A percentile compares a stretch with the other conserved stretches of the same genome.
Conservation (phyloP, 2,329 filamentous ascomycete genomes). For the Venturiaceae sp. region DNA sequence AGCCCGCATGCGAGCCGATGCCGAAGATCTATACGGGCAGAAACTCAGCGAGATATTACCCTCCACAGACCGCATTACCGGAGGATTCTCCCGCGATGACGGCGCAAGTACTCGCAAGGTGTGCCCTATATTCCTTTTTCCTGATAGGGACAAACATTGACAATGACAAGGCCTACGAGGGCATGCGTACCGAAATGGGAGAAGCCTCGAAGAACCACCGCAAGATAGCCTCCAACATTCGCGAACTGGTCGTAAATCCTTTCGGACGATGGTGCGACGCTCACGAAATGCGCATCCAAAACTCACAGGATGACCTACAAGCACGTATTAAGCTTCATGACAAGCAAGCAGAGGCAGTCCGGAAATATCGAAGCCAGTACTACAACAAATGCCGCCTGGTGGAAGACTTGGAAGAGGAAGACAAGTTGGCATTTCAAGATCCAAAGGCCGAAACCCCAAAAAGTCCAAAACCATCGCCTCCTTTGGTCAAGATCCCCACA, state of each 20-base stretch:
- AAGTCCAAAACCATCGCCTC: slow-evolving; percentile 8
- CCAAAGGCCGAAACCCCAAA: slow-evolving; percentile 50
- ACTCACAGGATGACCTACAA: slow-evolving; percentile 92
- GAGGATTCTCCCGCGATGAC: slow-evolving; percentile 84
- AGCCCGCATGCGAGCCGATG: slow-evolving; percentile 88
- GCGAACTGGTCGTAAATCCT: slow-evolving; percentile 87
- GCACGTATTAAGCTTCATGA: slow-evolving; percentile 84
- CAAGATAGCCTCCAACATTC: slow-evolving; percentile 93
- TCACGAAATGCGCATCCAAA: slow-evolving; percentile 82
- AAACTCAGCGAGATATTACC: slow-evolving; percentile 74
- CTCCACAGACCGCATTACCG: slow-evolving; percentile 68
- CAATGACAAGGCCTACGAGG: slow-evolving; percentile 70
- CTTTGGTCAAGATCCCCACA: slow-evolving; percentile 53
- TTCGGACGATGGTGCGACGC: slow-evolving; percentile 96
- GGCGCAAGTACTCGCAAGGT: slow-evolving; percentile 95
- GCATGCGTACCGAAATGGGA: slow-evolving; percentile 84
- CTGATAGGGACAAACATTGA: neutral
- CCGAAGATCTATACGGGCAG: slow-evolving; percentile 81
- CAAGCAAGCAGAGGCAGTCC: slow-evolving; percentile 78
- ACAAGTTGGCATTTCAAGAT: slow-evolving; percentile 94
- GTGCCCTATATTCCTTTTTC: slow-evolving; percentile 15
- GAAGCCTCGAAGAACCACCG: slow-evolving; percentile 82
- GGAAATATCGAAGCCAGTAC: slow-evolving; percentile 90
- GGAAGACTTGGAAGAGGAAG: slow-evolving; percentile 95
- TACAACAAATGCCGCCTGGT: slow-evolving; percentile 98